These are phyloP conservation scores for Aotearoamyces nothofagi DNA, from an alignment of 2,329 filamentous ascomycete species.

Conservation along the genomic window DNA sequence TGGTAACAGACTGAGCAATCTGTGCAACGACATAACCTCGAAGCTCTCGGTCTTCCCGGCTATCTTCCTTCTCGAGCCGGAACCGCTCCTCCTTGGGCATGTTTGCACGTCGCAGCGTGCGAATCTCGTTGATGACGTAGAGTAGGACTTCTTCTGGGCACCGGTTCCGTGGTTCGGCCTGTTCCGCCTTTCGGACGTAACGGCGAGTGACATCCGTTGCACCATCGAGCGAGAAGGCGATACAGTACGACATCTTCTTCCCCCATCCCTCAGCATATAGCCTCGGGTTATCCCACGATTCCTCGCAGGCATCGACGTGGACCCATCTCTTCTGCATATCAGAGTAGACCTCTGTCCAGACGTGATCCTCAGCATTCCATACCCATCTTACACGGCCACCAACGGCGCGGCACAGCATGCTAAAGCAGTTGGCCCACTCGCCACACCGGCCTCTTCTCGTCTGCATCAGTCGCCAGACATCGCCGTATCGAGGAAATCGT, in stretches of 20 bases:
- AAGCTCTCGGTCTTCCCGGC: constrained; percentile 59
- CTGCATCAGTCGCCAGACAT: constrained; percentile 85
- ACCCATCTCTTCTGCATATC: constrained; percentile 88
- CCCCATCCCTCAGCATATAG: constrained; percentile 92
- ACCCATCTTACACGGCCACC: constrained; percentile 90
- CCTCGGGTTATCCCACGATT: constrained; percentile 85
- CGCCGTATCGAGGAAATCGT: constrained; percentile 85
- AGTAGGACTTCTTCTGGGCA: constrained; percentile 83
- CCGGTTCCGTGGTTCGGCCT: constrained; percentile 59
- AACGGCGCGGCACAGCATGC: constrained; percentile 90
- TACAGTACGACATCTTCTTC: constrained; percentile 92
- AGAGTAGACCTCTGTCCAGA: constrained; percentile 96
- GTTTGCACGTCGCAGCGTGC: constrained; percentile 66
- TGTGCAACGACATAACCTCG: constrained; percentile 58
- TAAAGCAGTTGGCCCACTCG: constrained; percentile 98
- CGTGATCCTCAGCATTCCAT: constrained; percentile 94
- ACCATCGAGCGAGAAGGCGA: constrained; percentile 88
- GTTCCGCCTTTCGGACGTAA: constrained; percentile 56
- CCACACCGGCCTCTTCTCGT: constrained; percentile 75
- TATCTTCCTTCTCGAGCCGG: constrained; percentile 66
- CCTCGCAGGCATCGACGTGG: constrained; percentile 92
- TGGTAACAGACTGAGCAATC: constrained; percentile 51
- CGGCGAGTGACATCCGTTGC: constrained; percentile 50
- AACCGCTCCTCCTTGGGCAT: constrained; percentile 77
- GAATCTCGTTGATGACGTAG: constrained; percentile 86